phyloP scores from a whole-genome alignment of 768 basidiomycete species.

The Multifurca ochricompacta region DNA sequence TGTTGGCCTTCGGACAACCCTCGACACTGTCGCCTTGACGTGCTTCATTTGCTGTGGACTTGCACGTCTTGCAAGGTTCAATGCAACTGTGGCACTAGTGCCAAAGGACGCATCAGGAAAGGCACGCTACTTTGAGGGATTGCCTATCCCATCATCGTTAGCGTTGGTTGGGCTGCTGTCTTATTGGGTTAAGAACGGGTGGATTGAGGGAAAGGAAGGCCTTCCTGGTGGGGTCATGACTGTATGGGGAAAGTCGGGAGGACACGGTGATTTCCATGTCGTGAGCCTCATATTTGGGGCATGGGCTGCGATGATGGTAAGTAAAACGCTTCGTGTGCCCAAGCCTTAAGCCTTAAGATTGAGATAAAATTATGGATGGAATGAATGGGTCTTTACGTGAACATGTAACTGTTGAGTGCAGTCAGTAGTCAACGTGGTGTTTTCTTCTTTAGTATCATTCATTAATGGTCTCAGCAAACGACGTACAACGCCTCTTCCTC shows the following conservation, averaged over 20 bases:
- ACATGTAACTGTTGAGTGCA: too few species aligned
- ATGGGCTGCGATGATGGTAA: slow-evolving; percentile 97
- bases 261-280: slow-evolving; percentile 78
- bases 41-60: slow-evolving; percentile 94
- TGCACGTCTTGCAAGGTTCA: slow-evolving; percentile 95
- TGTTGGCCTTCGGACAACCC: slow-evolving; percentile 82
- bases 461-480: slow-evolving; percentile 43
- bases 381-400: too few species aligned
- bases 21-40: slow-evolving; percentile 82
- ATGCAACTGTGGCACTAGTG: slow-evolving; percentile 91
- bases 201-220: slow-evolving; percentile 72
- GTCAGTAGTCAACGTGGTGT: slow-evolving; percentile 24
- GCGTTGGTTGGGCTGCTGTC: slow-evolving; percentile 70
- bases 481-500: slow-evolving; percentile 70
- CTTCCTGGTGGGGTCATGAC: slow-evolving; percentile 69
- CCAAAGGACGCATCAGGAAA: slow-evolving; percentile 86
- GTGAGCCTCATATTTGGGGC: slow-evolving; percentile 67
- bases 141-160: slow-evolving; percentile 91
- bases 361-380: not conserved
- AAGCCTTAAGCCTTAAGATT: too few species aligned
- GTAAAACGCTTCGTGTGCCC: slow-evolving; percentile 88
- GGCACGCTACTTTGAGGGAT: slow-evolving; percentile 91
- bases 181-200: slow-evolving; percentile 77
- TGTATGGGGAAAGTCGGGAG: slow-evolving; percentile 63
- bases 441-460: slow-evolving; percentile 1